Percentiles rank a stretch among this genome's conserved stretches.
These are phyloP conservation scores for Malbranchea zuffiana DNA, from an alignment of 2,329 filamentous ascomycete species.

Conservation along the genomic window DNA sequence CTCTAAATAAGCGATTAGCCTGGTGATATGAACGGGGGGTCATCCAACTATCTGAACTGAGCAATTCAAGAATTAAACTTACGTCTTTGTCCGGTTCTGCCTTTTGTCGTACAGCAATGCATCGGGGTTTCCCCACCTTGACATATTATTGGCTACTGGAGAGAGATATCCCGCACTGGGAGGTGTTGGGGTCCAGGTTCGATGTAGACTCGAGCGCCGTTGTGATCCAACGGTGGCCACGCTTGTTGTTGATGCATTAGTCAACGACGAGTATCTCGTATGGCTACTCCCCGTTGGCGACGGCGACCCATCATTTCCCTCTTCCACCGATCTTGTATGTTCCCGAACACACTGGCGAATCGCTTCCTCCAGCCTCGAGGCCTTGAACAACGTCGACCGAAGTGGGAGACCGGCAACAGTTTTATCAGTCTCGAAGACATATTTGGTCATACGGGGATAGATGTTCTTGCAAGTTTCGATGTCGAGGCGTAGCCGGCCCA, in stretches of 20 bases:
- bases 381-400: conserved; percentile 90
- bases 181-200: conserved; percentile 51
- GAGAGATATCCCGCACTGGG: conserved; percentile 41
- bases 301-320: conserved; percentile 61
- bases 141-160: conserved; percentile 37
- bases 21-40: conserved; percentile 3
- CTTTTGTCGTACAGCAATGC: conserved; percentile 78
- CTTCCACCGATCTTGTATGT: conserved; percentile 65
- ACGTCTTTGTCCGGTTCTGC: conserved; percentile 84
- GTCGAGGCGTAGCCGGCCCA: conserved; percentile 80
- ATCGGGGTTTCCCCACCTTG: conserved; percentile 67
- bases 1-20: conserved; percentile 42
- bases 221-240: conserved; percentile 23
- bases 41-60: conserved; percentile 17
- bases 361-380: conserved; percentile 85
- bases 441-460: conserved; percentile 86
- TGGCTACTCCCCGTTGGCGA: conserved; percentile 3
- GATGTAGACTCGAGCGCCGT: conserved; percentile 66
- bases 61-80: conserved; percentile 31
- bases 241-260: conserved; percentile 2
- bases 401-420: conserved; percentile 94
- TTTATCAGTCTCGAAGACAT: conserved; percentile 97
- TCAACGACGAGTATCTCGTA: conserved; percentile 1
- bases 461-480: conserved; percentile 96
- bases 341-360: conserved; percentile 81